phyloP scores from a whole-genome alignment of 2,329 filamentous ascomycete genomes.

The Cytospora mali region DNA sequence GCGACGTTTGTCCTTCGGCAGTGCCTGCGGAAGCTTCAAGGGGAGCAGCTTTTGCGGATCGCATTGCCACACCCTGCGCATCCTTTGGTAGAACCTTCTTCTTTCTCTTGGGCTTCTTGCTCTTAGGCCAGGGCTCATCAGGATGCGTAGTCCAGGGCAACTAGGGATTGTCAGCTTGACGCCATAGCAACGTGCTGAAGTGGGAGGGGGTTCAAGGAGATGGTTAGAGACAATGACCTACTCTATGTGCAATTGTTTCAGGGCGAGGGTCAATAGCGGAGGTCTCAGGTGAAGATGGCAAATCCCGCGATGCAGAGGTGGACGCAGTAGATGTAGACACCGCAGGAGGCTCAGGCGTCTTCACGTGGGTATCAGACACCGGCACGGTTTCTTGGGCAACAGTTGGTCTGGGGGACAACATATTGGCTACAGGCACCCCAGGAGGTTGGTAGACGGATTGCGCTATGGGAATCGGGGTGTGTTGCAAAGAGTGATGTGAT shows the following conservation, averaged over 20 bases:
- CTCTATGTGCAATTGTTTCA: neutral
- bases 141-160: slow-evolving; percentile 26
- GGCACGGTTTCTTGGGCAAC: neutral
- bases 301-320: neutral
- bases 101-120: slow-evolving; percentile 23
- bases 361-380: neutral
- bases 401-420: neutral
- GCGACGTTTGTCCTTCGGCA: neutral
- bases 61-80: slow-evolving; percentile 11
- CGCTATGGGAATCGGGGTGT: slow-evolving; percentile 7
- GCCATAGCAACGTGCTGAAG: neutral
- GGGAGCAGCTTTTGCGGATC: slow-evolving; percentile 8
- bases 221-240: neutral
- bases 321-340: neutral
- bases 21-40: neutral
- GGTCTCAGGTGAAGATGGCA: neutral
- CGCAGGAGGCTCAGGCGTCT: neutral
- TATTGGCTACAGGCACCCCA: neutral
- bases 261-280: neutral
- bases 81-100: slow-evolving; percentile 22
- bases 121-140: slow-evolving; percentile 22
- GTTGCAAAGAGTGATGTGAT: slow-evolving; percentile 6
- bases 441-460: slow-evolving; percentile 2
- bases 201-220: neutral
- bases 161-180: slow-evolving; percentile 5